A percentile compares a stretch with the other conserved stretches of the same genome.
Conservation (phyloP, 2,329 filamentous ascomycete genomes). For the Talaromyces albobiverticillius region DNA sequence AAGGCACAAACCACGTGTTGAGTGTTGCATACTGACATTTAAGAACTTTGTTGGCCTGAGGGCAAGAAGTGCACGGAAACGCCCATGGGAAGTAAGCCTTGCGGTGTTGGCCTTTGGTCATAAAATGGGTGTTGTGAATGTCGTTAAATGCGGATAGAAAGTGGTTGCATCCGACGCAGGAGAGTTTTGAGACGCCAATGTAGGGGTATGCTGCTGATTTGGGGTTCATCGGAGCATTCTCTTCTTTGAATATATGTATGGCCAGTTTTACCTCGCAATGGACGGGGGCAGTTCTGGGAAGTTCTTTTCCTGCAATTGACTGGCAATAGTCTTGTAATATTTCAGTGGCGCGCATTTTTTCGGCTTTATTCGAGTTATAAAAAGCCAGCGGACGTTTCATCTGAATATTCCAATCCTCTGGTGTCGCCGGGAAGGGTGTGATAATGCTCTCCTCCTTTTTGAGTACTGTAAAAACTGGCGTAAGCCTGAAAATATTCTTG, state of each 20-base stretch:
- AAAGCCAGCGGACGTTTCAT: background rate
- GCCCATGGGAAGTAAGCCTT: no score
- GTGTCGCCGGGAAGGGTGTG: background rate
- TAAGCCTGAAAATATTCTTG: background rate
- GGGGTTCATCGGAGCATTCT: background rate
- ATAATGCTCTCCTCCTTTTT: background rate
- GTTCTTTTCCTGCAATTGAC: background rate
- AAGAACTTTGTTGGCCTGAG: no score
- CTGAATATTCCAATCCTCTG: background rate
- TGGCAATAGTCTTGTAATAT: no score
- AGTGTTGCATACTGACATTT: no score
- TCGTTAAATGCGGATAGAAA: background rate
- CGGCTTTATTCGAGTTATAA: background rate
- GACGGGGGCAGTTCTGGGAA: background rate
- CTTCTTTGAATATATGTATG: background rate
- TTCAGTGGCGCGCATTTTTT: no score
- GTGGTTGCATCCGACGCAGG: background rate
- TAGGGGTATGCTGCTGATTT: background rate
- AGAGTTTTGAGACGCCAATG: background rate
- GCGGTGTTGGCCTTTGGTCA: background rate
- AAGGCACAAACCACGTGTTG: no score
- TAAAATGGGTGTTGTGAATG: background rate
- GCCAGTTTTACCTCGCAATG: conserved; percentile 1
- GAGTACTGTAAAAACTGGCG: background rate
- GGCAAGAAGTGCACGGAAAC: no score